Evolutionary conservation across 1,284 basidiomycete genomes (phyloP).

Genomic region (Leccinum subrobustum): DNA sequence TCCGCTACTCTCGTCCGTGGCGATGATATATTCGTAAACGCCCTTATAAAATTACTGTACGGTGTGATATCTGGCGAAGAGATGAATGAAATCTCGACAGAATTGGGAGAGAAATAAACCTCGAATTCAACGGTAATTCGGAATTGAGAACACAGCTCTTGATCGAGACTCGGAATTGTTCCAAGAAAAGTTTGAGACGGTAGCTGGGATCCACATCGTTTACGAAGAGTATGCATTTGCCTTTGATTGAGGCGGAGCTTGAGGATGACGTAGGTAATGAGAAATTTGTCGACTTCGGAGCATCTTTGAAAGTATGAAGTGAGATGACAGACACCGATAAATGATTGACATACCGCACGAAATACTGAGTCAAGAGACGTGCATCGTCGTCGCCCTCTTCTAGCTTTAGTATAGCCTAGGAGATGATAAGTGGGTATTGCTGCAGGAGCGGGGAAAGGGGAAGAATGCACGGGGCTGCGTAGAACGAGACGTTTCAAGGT

Average conservation of each 20-base stretch:
- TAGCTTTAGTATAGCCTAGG: slow-evolving; percentile 78
- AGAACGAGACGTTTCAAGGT: slow-evolving; percentile 86
- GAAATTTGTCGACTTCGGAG: slow-evolving; percentile 94
- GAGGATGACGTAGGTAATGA: slow-evolving; percentile 91
- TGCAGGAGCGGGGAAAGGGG: not conserved
- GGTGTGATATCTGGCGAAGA: slow-evolving; percentile 76
- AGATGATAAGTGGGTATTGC: slow-evolving; percentile 20
- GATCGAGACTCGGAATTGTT: slow-evolving; percentile 85
- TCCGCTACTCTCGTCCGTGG: slow-evolving; percentile 84
- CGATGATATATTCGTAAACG: slow-evolving; percentile 98
- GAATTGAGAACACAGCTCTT: slow-evolving; percentile 96
- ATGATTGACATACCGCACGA: slow-evolving; percentile 54
- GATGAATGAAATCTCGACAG: slow-evolving; percentile 4
- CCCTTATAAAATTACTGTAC: slow-evolving; percentile 99
- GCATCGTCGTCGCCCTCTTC: slow-evolving; percentile 85
- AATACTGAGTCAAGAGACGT: slow-evolving; percentile 83
- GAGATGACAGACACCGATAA: not conserved
- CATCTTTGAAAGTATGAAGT: slow-evolving; percentile 49
- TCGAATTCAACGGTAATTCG: slow-evolving; percentile 92
- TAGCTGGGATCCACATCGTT: slow-evolving; percentile 96
- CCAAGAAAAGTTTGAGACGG: slow-evolving; percentile 93
- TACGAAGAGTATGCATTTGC: slow-evolving; percentile 97
- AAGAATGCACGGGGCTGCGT: slow-evolving; percentile 74
- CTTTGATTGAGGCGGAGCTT: slow-evolving; percentile 91
- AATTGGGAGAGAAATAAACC: slow-evolving; percentile 38